Percentiles rank a stretch among this genome's conserved stretches.
phyloP scores from a whole-genome alignment of 116 monocot genomes.

The Papilionanthe hybrid region DNA sequence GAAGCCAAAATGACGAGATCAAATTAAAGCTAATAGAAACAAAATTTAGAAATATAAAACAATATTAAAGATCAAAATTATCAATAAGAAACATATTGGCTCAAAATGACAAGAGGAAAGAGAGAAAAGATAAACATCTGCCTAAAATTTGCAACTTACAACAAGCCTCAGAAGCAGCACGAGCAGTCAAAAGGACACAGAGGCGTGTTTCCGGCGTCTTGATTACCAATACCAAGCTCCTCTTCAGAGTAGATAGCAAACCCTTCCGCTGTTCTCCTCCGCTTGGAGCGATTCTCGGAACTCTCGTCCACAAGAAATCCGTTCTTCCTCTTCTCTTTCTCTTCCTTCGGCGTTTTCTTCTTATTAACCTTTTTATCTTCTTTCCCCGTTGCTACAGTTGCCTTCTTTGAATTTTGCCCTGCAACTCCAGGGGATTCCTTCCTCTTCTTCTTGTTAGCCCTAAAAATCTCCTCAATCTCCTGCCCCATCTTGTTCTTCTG shows the following conservation, averaged over 20 bases:
- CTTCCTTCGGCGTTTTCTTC: not conserved
- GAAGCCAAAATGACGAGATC: no score
- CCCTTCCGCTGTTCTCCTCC: conserved; percentile 36
- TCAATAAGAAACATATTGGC: not conserved
- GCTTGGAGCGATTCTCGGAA: conserved; percentile 5
- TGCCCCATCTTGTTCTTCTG: conserved; percentile 1
- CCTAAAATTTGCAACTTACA: not conserved
- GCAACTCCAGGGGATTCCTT: conserved; percentile 8
- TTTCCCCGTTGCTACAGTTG: conserved; percentile 10
- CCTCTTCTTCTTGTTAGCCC: conserved; percentile 23
- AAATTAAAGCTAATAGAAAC: no score
- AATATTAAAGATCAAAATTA: not conserved
- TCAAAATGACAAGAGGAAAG: not conserved
- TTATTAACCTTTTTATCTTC: conserved; percentile 14
- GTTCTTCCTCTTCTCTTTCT: conserved; percentile 9
- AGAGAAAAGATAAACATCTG: not conserved
- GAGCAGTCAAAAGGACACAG: conserved; percentile 51
- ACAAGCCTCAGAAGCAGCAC: conserved; percentile 42
- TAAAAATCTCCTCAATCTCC: conserved; percentile 21
- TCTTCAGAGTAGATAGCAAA: conserved; percentile 35
- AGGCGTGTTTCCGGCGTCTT: conserved; percentile 33
- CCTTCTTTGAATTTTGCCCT: conserved; percentile 16
- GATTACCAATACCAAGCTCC: conserved; percentile 41
- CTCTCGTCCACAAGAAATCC: conserved; percentile 9
- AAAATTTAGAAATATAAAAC: no score